Evolutionary conservation across 345 rosid species (phyloP).

Genomic region (Eucalyptus marginata): DNA sequence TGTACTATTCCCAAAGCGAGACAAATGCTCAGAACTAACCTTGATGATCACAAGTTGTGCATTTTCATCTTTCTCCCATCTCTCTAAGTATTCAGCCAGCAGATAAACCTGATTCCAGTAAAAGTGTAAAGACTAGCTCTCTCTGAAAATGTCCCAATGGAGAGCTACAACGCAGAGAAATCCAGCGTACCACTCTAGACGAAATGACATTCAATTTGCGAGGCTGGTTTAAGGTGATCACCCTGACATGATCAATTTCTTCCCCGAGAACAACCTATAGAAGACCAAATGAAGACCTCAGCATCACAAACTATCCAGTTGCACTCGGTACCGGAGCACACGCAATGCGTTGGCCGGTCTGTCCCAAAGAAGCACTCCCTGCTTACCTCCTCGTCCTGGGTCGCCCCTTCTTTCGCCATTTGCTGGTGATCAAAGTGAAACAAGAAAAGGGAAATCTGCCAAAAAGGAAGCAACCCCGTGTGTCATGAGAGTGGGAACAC

Average conservation of each 20-base stretch:
- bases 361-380: neutral
- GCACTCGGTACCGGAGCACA: neutral
- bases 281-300: neutral
- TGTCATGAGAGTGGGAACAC: neutral
- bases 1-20: neutral
- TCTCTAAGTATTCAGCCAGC: conserved; percentile 66
- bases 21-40: conserved; percentile 11
- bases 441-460: neutral
- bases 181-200: conserved; percentile 52
- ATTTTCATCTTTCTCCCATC: conserved; percentile 66
- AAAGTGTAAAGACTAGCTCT: neutral
- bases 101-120: conserved; percentile 41
- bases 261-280: conserved; percentile 73
- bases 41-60: conserved; percentile 61
- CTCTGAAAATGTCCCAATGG: neutral
- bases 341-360: neutral
- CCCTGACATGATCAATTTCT: conserved; percentile 38
- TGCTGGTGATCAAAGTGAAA: neutral
- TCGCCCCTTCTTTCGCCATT: neutral
- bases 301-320: neutral
- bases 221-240: conserved; percentile 72
- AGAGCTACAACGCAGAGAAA: neutral
- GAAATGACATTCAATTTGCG: conserved; percentile 86
- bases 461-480: neutral
- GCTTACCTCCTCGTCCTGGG: neutral